These are phyloP conservation scores for Malus hybrid DNA, from an alignment of 331 rosid species.

Conservation along the genomic window DNA sequence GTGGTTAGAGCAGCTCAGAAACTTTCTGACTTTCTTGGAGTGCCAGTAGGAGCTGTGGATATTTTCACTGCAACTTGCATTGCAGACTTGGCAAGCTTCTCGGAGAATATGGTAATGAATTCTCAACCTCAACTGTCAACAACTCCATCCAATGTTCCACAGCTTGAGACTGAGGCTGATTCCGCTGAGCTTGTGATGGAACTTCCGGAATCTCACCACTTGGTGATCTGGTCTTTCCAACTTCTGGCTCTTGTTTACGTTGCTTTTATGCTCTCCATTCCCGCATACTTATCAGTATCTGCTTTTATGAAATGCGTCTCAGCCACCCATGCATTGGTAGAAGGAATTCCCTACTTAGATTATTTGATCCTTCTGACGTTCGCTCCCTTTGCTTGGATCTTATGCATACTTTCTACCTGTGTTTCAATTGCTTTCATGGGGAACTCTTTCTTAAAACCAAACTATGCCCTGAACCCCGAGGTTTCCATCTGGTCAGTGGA, in stretches of 20 bases:
- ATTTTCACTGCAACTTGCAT: conserved; percentile 88
- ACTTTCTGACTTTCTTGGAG: conserved; percentile 80
- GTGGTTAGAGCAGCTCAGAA: conserved; percentile 89
- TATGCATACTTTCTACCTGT: conserved; percentile 72
- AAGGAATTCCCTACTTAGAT: conserved; percentile 28
- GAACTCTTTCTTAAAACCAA: conserved; percentile 69
- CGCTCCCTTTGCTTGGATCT: conserved; percentile 89
- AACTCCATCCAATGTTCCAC: conserved; percentile 23
- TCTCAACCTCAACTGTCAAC: conserved; percentile 39
- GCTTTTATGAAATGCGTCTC: conserved; percentile 32
- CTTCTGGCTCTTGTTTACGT: conserved; percentile 50
- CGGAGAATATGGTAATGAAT: conserved; percentile 52
- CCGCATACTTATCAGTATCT: conserved; percentile 59
- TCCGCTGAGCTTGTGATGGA: conserved; percentile 32
- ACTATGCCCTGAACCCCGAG: conserved; percentile 51
- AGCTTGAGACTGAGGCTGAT: conserved; percentile 30
- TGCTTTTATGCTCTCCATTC: conserved; percentile 49
- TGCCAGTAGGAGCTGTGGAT: conserved; percentile 77
- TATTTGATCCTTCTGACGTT: conserved; percentile 41
- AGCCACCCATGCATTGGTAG: conserved; percentile 15
- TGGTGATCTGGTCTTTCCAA: conserved; percentile 44
- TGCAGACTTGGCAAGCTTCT: conserved; percentile 69
- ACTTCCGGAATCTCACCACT: conserved; percentile 35
- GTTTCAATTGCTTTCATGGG: conserved; percentile 57
- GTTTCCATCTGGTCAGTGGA: conserved; percentile 60